Percentiles rank a stretch among this genome's conserved stretches.
Conservation (phyloP, 805 yeast species). For the Wickerhamiella vanderwaltii region DNA sequence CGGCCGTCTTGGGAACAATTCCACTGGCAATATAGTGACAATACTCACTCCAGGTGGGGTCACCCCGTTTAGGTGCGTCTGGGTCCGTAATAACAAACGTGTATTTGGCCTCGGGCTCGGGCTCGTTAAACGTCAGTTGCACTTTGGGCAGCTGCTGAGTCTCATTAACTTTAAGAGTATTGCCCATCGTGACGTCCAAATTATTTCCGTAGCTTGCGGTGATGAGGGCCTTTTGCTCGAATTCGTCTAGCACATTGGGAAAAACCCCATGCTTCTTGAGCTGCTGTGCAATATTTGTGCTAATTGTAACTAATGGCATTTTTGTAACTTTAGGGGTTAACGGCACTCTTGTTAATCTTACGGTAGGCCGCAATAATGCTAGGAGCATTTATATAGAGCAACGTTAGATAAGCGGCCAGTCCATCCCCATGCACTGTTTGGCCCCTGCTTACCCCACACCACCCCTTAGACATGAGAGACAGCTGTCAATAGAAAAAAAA, state of each 20-base stretch:
- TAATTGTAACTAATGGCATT: slow-evolving; percentile 26
- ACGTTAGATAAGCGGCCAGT: slow-evolving; percentile 7
- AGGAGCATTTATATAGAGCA: slow-evolving; percentile 6
- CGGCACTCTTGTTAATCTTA: background rate
- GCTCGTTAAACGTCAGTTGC: slow-evolving; percentile 47
- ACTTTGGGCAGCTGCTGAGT: slow-evolving; percentile 59
- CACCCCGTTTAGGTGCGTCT: slow-evolving; percentile 78
- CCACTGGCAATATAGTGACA: slow-evolving; percentile 54
- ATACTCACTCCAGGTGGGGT: slow-evolving; percentile 79
- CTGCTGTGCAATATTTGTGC: slow-evolving; percentile 28
- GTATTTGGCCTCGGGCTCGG: slow-evolving; percentile 39
- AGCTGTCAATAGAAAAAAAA: too few relatives aligned
- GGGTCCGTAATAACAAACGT: slow-evolving; percentile 81
- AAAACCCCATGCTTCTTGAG: slow-evolving; percentile 33
- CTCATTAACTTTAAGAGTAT: slow-evolving; percentile 48
- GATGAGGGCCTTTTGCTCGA: slow-evolving; percentile 31
- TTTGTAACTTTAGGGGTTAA: background rate
- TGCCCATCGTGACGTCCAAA: slow-evolving; percentile 67
- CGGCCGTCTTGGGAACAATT: slow-evolving; percentile 24
- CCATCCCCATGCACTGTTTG: background rate
- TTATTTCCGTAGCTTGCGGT: slow-evolving; percentile 50
- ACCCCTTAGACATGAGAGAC: too few relatives aligned
- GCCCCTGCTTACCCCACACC: background rate
- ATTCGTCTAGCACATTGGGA: slow-evolving; percentile 31
- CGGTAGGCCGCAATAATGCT: slow-evolving; percentile 9